phyloP scores from a whole-genome alignment of 371 early-diverging fungal species.

The Rhizopus microsporus region DNA sequence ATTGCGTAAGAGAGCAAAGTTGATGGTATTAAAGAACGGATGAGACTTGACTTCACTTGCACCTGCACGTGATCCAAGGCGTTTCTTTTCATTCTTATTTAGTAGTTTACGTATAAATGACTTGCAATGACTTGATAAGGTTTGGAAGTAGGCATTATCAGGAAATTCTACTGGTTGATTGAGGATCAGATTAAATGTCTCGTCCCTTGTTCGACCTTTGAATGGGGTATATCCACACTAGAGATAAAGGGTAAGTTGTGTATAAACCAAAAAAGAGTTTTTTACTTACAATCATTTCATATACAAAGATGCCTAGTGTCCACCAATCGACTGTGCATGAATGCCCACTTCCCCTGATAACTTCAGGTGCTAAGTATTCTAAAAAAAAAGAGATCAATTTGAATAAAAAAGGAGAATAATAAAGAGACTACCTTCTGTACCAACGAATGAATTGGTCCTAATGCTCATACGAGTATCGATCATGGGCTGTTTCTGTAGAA shows the following conservation, averaged over 20 bases:
- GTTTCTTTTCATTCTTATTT: conserved; percentile 75
- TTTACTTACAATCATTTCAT: conserved; percentile 87
- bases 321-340: conserved; percentile 98
- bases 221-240: conserved; percentile 87
- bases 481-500: conserved; percentile 21
- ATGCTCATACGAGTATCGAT: conserved; percentile 90
- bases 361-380: conserved; percentile 97
- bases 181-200: conserved; percentile 81
- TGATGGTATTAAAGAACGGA: conserved; percentile 84
- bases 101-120: conserved; percentile 74
- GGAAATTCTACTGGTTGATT: conserved; percentile 76
- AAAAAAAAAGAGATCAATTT: background rate
- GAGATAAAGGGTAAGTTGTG: conserved; percentile 8
- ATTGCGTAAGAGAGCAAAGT: conserved; percentile 88
- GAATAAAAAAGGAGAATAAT: background rate
- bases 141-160: conserved; percentile 17
- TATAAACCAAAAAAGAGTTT: background rate
- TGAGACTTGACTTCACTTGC: conserved; percentile 95
- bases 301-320: conserved; percentile 96
- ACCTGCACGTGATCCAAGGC: conserved; percentile 83
- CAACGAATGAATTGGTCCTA: conserved; percentile 94
- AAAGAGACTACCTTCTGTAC: conserved; percentile 76
- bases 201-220: conserved; percentile 82
- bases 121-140: conserved; percentile 57
- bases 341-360: conserved; percentile 89